A percentile compares a stretch with the other conserved stretches of the same genome.
These are phyloP conservation scores for Tritrichomonas foetus DNA, from an alignment of 208 protist genomes.

Conservation along the genomic window DNA sequence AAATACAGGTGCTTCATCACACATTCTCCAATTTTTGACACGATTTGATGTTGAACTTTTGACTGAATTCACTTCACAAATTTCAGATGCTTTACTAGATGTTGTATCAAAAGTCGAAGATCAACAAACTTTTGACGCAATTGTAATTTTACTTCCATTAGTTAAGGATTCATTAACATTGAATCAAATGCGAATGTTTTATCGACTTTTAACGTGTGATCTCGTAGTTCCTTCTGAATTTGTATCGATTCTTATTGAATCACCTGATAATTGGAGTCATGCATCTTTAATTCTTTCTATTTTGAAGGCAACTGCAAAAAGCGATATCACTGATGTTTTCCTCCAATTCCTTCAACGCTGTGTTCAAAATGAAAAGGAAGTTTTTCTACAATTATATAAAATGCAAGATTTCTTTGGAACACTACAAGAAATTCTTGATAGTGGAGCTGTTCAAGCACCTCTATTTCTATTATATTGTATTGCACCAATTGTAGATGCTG, in stretches of 20 bases:
- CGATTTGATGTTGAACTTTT: background rate
- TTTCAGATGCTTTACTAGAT: background rate
- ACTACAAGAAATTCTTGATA: background rate
- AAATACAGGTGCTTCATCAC: background rate
- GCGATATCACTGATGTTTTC: background rate
- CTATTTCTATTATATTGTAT: background rate
- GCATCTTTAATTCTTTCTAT: background rate
- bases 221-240: background rate
- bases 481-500: background rate
- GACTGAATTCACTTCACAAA: background rate
- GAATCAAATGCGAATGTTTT: background rate
- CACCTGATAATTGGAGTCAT: background rate
- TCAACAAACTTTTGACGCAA: background rate
- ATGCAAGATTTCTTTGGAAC: background rate
- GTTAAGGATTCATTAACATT: background rate
- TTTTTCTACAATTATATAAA: background rate
- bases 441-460: background rate
- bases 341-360: background rate
- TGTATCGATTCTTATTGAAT: background rate
- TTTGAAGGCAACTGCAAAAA: background rate
- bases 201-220: background rate
- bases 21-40: constrained; percentile 14
- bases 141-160: background rate
- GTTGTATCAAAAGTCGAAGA: background rate
- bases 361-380: background rate